Conservation (phyloP, 2,329 filamentous ascomycete genomes). For the Monilinia aucupariae region DNA sequence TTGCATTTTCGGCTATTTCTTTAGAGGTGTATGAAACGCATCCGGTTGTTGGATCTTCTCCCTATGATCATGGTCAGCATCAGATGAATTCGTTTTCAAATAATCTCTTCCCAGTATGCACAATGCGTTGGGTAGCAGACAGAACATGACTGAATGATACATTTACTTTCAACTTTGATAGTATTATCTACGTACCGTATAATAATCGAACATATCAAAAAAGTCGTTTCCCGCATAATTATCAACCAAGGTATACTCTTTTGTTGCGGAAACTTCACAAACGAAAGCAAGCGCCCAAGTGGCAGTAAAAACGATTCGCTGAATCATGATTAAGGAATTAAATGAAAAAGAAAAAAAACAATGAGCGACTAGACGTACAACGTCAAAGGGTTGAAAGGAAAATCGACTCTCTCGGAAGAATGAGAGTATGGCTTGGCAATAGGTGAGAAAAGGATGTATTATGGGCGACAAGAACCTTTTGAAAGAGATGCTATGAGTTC, state of each 20-base stretch:
- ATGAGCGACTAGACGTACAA: conserved; percentile 28
- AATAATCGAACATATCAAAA: conserved; percentile 49
- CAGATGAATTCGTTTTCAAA: not conserved
- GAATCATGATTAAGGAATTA: conserved; percentile 22
- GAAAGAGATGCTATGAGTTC: conserved; percentile 6
- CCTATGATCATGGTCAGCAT: conserved; percentile 18
- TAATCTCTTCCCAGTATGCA: not conserved
- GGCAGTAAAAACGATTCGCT: conserved; percentile 11
- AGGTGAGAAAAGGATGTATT: not conserved
- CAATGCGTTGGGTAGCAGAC: not conserved
- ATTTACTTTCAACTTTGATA: not conserved
- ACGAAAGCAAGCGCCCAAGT: conserved; percentile 15
- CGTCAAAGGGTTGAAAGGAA: conserved; percentile 18
- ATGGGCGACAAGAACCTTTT: conserved; percentile 15
- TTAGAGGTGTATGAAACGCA: conserved; percentile 56
- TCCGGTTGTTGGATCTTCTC: conserved; percentile 57
- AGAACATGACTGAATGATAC: not conserved
- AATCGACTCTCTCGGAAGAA: conserved; percentile 16
- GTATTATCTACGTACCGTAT: conserved; percentile 34
- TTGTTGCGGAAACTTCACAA: conserved; percentile 19
- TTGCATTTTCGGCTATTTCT: conserved; percentile 45
- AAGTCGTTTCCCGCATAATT: conserved; percentile 41
- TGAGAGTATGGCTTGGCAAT: conserved; percentile 12
- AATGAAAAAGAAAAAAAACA: conserved; percentile 19
- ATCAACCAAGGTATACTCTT: conserved; percentile 19